phyloP scores from a whole-genome alignment of 768 basidiomycete genomes.

The Tephrocybe rancida region DNA sequence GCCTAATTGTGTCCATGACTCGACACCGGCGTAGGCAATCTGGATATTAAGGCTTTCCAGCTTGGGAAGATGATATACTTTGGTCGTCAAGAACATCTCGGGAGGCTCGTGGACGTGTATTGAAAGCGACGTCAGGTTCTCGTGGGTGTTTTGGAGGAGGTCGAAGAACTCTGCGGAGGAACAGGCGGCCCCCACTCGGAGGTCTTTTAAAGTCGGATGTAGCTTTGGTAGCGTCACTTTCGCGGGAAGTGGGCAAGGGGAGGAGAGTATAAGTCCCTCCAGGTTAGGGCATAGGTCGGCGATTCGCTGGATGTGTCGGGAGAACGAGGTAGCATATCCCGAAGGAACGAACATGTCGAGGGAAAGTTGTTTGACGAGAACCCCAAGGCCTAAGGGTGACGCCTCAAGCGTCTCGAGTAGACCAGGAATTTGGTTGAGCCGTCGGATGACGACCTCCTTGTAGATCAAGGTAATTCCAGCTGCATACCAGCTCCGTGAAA shows the following conservation, averaged over 20 bases:
- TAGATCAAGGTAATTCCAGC: constrained; percentile 26
- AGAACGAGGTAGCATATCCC: constrained; percentile 13
- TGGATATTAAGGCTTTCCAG: constrained; percentile 13
- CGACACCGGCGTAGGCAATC: not conserved
- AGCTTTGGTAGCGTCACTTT: constrained; percentile 8
- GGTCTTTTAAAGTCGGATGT: constrained; percentile 4
- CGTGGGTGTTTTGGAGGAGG: constrained; percentile 2
- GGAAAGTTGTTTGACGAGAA: constrained; percentile 15
- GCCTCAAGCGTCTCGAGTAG: constrained; percentile 21
- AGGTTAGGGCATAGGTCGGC: constrained; percentile 11
- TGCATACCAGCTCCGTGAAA: constrained; percentile 28
- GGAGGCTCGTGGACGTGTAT: constrained; percentile 6
- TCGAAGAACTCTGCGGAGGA: not conserved
- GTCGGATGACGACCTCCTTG: constrained; percentile 24
- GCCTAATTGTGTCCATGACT: not conserved
- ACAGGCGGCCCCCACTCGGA: not conserved
- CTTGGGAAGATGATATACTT: constrained; percentile 3
- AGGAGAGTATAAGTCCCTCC: not conserved
- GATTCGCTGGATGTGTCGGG: constrained; percentile 9
- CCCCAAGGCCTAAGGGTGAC: constrained; percentile 2
- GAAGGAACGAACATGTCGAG: constrained; percentile 12
- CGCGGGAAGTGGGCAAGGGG: constrained; percentile 3
- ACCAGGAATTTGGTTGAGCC: constrained; percentile 21
- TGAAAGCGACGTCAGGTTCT: constrained; percentile 9
- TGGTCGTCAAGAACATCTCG: not conserved